Percentiles rank a stretch among this genome's conserved stretches.
Conservation (phyloP, 2,329 filamentous ascomycete species). For the Seiridium cupressi region DNA sequence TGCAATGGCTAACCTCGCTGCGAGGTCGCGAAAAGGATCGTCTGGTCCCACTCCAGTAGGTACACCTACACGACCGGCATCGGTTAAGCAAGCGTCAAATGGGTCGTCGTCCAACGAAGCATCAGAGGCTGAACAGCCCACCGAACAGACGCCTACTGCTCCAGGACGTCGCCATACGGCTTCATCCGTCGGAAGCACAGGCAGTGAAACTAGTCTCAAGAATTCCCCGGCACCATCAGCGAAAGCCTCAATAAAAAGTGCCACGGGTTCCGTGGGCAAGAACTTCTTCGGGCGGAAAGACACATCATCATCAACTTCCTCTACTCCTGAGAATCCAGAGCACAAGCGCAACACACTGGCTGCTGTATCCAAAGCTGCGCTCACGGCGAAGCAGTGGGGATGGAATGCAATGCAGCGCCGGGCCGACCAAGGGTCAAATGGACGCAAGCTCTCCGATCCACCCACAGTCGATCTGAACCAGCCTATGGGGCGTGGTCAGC, state of each 20-base stretch:
- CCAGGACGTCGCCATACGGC: conserved; percentile 24
- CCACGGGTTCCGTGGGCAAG: conserved; percentile 22
- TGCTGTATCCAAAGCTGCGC: conserved; percentile 28
- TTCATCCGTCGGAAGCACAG: conserved; percentile 25
- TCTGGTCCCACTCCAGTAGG: conserved; percentile 20
- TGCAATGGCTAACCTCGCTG: conserved; percentile 53
- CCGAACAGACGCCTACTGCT: conserved; percentile 19
- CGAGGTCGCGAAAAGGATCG: conserved; percentile 43
- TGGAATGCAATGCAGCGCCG: conserved; percentile 29
- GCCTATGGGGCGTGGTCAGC: conserved; percentile 32
- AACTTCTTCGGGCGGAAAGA: conserved; percentile 28
- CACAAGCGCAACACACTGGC: conserved; percentile 25
- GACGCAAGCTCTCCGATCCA: conserved; percentile 27
- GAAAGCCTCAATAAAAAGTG: conserved; percentile 24
- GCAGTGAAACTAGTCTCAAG: conserved; percentile 14
- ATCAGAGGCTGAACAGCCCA: conserved; percentile 13
- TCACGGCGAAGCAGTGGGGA: conserved; percentile 32
- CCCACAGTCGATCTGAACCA: conserved; percentile 27
- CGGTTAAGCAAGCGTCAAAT: conserved; percentile 10
- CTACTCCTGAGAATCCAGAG: conserved; percentile 8
- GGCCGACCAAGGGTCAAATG: conserved; percentile 22
- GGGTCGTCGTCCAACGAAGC: conserved; percentile 19
- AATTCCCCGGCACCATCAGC: conserved; percentile 19
- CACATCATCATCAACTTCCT: conserved; percentile 12
- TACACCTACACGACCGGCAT: conserved; percentile 22